Evolutionary conservation across 1,139 yeast species (phyloP).

Genomic region (Cylindricascospora bacillispora): DNA sequence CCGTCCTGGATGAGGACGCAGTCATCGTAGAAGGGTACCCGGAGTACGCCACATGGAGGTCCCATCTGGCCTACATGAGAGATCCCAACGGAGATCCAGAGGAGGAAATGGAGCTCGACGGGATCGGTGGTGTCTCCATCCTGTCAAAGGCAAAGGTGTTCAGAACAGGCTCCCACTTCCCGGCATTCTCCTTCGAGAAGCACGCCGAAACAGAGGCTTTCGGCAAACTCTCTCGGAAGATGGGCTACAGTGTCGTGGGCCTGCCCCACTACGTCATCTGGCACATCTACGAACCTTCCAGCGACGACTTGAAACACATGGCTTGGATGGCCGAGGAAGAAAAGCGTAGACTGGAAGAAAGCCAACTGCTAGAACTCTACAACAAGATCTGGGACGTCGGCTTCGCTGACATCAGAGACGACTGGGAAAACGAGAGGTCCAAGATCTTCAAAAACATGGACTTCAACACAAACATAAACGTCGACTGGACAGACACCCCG

Average conservation of each 20-base stretch:
- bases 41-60: constrained; percentile 82
- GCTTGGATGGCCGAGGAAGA: constrained; percentile 96
- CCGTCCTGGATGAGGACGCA: constrained; percentile 60
- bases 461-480: constrained; percentile 26
- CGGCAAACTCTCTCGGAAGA: constrained; percentile 71
- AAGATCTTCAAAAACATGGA: constrained; percentile 66
- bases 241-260: constrained; percentile 77
- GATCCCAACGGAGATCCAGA: constrained; percentile 50
- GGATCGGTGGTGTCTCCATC: constrained; percentile 85
- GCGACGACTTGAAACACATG: constrained; percentile 83
- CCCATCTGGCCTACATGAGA: constrained; percentile 65
- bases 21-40: constrained; percentile 88
- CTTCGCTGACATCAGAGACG: constrained; percentile 54
- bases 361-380: constrained; percentile 51
- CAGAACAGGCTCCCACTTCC: constrained; percentile 73
- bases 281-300: constrained; percentile 78
- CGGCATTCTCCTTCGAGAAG: constrained; percentile 77
- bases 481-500: constrained; percentile 58
- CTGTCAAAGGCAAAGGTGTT: constrained; percentile 73
- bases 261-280: constrained; percentile 82
- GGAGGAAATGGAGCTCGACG: constrained; percentile 65
- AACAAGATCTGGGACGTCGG: constrained; percentile 68
- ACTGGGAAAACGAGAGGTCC: constrained; percentile 56
- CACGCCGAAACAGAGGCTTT: constrained; percentile 92
- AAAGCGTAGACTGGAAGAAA: constrained; percentile 56